Percentiles rank a stretch among this genome's conserved stretches.
These are phyloP conservation scores for Suhomyces wounanorum DNA, from an alignment of 1,139 yeast species.

Conservation along the genomic window DNA sequence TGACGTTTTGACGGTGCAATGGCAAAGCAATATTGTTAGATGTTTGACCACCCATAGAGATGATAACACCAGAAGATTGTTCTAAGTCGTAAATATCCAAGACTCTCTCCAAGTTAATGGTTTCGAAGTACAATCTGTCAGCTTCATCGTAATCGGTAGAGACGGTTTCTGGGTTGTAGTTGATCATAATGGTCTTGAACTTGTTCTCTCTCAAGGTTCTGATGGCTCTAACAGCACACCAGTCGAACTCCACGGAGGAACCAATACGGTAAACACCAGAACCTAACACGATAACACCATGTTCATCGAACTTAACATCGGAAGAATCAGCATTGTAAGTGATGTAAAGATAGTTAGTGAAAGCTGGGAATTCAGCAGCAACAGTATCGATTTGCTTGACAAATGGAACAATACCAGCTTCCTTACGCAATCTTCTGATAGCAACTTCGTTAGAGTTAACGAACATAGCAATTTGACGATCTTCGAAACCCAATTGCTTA, in stretches of 20 bases:
- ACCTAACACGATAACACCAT: conserved; percentile 88
- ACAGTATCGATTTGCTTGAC: conserved; percentile 98
- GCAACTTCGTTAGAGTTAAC: conserved; percentile 91
- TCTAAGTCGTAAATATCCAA: conserved; percentile 95
- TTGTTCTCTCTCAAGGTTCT: conserved; percentile 90
- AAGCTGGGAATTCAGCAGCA: conserved; percentile 98
- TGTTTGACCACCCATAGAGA: conserved; percentile 99
- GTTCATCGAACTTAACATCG: conserved; percentile 81
- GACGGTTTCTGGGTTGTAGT: conserved; percentile 98
- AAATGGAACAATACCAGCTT: conserved; percentile 84
- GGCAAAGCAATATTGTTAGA: conserved; percentile 95
- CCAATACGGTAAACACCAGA: conserved; percentile 96
- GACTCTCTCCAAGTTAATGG: conserved; percentile 91
- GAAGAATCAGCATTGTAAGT: conserved; percentile 93
- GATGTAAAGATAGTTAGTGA: conserved; percentile 90
- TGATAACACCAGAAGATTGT: conserved; percentile 87
- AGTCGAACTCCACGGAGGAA: conserved; percentile 91
- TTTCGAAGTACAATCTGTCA: conserved; percentile 94
- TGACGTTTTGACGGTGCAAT: conserved; percentile 91
- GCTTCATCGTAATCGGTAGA: conserved; percentile 99
- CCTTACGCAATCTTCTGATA: conserved; percentile 86
- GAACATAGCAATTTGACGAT: conserved; percentile 92
- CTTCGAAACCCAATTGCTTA: conserved; percentile 96
- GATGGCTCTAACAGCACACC: conserved; percentile 96
- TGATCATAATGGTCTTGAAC: conserved; percentile 91